Evolutionary conservation across 495 filamentous ascomycete genomes (phyloP), one percentile per base, ranked within the genome.

Genomic region (Aspergillus haitiensis): DNA sequence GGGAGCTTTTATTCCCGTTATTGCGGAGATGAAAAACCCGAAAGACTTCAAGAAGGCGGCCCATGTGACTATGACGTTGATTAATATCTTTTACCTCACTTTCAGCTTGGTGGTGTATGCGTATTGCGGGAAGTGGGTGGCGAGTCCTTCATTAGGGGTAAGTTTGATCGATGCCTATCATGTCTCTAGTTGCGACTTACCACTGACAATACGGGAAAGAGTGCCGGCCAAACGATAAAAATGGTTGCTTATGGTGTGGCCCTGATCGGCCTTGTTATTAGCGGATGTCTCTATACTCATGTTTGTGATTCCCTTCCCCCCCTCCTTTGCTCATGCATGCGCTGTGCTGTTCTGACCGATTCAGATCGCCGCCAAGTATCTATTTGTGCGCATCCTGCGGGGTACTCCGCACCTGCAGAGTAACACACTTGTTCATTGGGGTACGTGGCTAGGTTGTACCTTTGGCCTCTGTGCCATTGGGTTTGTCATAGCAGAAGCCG

Each of bases 201-300:
- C 0, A 16, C 32, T 49, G 7, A 58, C 35, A 15, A n/a, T 34
- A 39, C 33, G 2, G 16, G 51, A 0, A 15, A 58, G 42, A 87
- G 87, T 1, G 86, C 88, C 4, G 81, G 85, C 11, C 70, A 74
- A 1, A 64, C 81, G 0, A 63, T 94, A 8, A 84, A 86, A 59
- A 89, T 89, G 67, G 63, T 77, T 11, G 84, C 89, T 0, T 94
- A 89, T 64, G 90, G 90, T 12, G 76, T 94, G 56, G 90, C 88
- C 8, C 71, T 90, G 2, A 89, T 90, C 0, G 90, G 88, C 6
- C 60, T 78, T 9, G 68, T 80, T 32, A 67, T 79, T 48, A 71
- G 72, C 11, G 75, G 85, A 34, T 87, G 90, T 54, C 82, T 92
- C 58, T 87, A 90, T 66, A 47, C 49, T 1, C 55, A 58, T n/a